Conservation (phyloP, 371 early-diverging fungal genomes). For the Mortierella sp. region DNA sequence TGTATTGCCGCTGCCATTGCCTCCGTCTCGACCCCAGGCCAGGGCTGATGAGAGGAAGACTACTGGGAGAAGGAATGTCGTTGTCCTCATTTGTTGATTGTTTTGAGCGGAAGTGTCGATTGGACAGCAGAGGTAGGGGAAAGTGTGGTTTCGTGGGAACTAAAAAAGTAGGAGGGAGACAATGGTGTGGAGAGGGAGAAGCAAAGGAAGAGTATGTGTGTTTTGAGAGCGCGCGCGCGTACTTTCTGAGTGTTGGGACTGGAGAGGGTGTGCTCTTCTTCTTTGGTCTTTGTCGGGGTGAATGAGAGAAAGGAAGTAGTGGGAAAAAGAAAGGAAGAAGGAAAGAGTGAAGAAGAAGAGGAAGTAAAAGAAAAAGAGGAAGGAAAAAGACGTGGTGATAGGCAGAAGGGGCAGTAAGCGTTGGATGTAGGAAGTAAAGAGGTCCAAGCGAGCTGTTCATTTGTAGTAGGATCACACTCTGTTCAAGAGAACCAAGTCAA, state of each 20-base stretch:
- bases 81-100: constrained; percentile 25
- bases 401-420: not conserved
- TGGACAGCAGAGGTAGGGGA: not conserved
- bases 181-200: too few species aligned
- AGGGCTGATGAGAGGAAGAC: constrained; percentile 29
- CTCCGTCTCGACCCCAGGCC: constrained; percentile 37
- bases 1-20: not conserved
- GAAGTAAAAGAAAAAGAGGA: not conserved
- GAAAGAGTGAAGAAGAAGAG: not conserved
- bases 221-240: not conserved
- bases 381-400: not conserved
- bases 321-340: not conserved
- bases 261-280: not conserved
- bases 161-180: not conserved
- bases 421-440: constrained; percentile 5
- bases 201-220: not conserved
- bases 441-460: too few species aligned
- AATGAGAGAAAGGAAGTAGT: not conserved
- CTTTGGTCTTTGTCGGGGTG: not conserved
- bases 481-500: too few species aligned
- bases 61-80: constrained; percentile 20
- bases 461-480: too few species aligned
- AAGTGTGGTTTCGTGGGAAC: not conserved
- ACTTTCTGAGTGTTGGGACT: not conserved
- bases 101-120: not conserved